phyloP scores from a whole-genome alignment of 805 yeast genomes.

The Sungouiella blattae region DNA sequence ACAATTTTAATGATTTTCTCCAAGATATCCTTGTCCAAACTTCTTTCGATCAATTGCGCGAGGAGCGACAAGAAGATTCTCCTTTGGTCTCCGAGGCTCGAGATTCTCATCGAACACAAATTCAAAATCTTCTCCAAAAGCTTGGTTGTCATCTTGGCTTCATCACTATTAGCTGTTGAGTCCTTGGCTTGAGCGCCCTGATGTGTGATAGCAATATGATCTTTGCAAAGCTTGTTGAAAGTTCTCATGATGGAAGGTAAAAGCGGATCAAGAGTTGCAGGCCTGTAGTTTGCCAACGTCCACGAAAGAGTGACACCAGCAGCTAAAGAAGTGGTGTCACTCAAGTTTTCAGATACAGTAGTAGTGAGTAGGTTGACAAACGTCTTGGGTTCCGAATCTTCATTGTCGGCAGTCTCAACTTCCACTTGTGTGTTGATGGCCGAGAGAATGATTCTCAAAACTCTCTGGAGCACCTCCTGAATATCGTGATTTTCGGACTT shows the following conservation, averaged over 20 bases:
- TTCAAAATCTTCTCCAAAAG: slow-evolving; percentile 73
- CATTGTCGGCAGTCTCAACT: slow-evolving; percentile 43
- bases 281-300: slow-evolving; percentile 75
- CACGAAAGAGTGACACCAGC: slow-evolving; percentile 83
- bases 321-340: slow-evolving; percentile 70
- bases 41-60: slow-evolving; percentile 87
- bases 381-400: slow-evolving; percentile 57
- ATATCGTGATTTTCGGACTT: slow-evolving; percentile 81
- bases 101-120: slow-evolving; percentile 74
- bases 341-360: slow-evolving; percentile 77
- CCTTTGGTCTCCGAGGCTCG: slow-evolving; percentile 89
- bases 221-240: slow-evolving; percentile 84
- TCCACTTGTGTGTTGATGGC: slow-evolving; percentile 52
- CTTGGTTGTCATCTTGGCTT: slow-evolving; percentile 75
- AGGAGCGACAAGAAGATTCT: slow-evolving; percentile 80
- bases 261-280: slow-evolving; percentile 69
- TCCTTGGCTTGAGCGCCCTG: slow-evolving; percentile 36
- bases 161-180: slow-evolving; percentile 50
- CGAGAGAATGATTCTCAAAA: slow-evolving; percentile 61
- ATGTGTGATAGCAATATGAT: slow-evolving; percentile 68
- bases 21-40: slow-evolving; percentile 71
- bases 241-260: slow-evolving; percentile 80
- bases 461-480: slow-evolving; percentile 79
- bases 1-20: slow-evolving; percentile 74
- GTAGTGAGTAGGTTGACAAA: slow-evolving; percentile 60